A percentile compares a stretch with the other conserved stretches of the same genome.
Evolutionary conservation across 78 protist genomes (phyloP).

Genomic region (Diacronema lutheri): DNA sequence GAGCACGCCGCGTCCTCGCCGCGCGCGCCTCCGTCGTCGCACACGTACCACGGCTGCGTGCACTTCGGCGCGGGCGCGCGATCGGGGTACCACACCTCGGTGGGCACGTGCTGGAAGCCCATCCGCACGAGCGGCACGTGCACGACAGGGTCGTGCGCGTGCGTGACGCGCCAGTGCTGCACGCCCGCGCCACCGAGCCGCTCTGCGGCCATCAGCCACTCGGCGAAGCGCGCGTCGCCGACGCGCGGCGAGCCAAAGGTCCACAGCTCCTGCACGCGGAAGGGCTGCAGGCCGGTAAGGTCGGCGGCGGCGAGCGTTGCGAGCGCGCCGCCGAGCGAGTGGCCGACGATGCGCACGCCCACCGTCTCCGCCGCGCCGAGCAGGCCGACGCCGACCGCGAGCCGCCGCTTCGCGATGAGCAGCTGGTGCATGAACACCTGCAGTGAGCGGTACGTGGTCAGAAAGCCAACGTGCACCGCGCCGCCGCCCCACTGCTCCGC

Average conservation of each 20-base stretch:
- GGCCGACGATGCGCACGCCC: background rate
- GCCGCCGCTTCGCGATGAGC: background rate
- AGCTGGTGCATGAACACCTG: too few relatives aligned
- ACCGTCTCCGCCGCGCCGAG: background rate
- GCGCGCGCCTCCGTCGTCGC: too few relatives aligned
- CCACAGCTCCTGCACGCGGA: background rate
- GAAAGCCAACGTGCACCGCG: slow-evolving; percentile 1
- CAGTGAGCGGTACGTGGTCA: background rate
- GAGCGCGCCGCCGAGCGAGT: slow-evolving; percentile 22
- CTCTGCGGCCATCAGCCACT: background rate
- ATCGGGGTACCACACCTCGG: slow-evolving; percentile 1
- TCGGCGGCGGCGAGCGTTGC: background rate
- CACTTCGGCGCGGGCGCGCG: too few relatives aligned
- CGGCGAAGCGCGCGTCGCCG: slow-evolving; percentile 3
- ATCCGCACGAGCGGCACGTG: background rate
- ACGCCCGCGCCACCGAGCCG: background rate
- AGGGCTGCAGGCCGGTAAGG: background rate
- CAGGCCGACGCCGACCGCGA: background rate
- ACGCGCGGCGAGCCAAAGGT: slow-evolving; percentile 25
- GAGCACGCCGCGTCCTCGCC: too few relatives aligned
- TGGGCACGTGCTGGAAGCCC: slow-evolving; percentile 12
- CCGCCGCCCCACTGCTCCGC: background rate
- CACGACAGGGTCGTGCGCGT: slow-evolving; percentile 4
- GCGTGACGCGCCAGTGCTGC: background rate
- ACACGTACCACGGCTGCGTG: too few relatives aligned